Base-by-base conservation (phyloP, 2,329 filamentous ascomycete genomes). In the Zymoseptoria tritici region DNA sequence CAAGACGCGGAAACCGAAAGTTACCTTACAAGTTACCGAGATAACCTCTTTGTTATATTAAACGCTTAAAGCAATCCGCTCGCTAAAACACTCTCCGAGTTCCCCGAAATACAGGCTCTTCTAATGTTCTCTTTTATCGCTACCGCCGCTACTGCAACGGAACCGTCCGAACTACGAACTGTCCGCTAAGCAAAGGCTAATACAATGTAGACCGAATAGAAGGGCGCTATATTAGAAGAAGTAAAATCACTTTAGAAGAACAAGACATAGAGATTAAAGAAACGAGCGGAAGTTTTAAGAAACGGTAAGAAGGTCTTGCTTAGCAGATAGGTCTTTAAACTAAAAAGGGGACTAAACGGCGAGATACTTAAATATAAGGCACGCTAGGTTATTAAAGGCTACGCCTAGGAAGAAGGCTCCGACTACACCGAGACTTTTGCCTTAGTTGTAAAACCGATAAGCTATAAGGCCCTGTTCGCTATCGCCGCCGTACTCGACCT, bases 351-450 rank as follows among this genome's bases (percentile, higher is more conserved):
- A 8, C 49, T 7, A 4, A 19, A 8, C 16, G 13, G 49, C 49
- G 49, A 50, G 21, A 50, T 50, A 8, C 49, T 50, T 19, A 59
- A 59, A n/a, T 64, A 72, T 53, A 73, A 73, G 52, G 59, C 62
- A 19, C 22, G 67, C 49, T 71, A 58, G 62, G 69, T 73, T 5
- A 66, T 70, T 9, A 56, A 64, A 20, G 66, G 68, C 51, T 73
- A 70, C 46, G 57, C 53, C 29, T 61, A 73, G 62, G 54, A 64
- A 57, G 61, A 67, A 53, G 67, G 68, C 6, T 36, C 69, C 21
- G 62, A 73, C 61, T 73, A 68, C 57, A 42, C 67, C 52, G 61
- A 73, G 58, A 72, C 66, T 0, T 73, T 71, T 59, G 65, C 69
- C 11, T 63, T 60, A 0, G 64, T 71, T n/a, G 57, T 59, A n/a